Evolutionary conservation across 2,329 filamentous ascomycete species (phyloP).

Genomic region (Gaeumannomyces tritici): DNA sequence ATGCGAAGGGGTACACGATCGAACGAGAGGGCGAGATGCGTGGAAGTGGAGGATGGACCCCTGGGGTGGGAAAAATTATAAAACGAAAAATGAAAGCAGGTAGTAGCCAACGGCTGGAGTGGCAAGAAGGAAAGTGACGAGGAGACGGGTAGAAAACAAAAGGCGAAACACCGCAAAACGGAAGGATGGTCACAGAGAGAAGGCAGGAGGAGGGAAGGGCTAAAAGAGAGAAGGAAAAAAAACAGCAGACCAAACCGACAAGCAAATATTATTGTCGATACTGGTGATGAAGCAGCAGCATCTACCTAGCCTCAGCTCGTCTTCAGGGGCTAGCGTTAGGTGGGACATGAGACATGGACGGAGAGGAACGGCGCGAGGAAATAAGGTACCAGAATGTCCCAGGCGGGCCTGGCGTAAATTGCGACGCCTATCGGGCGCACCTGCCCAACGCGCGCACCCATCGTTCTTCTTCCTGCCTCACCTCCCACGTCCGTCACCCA

Average conservation of each 20-base stretch:
- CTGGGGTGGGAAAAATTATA: not conserved
- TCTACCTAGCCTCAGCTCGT: not conserved
- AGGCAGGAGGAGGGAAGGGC: constrained; percentile 2
- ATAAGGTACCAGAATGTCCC: not conserved
- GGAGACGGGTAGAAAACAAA: not conserved
- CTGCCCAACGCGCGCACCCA: not conserved
- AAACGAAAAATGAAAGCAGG: not conserved
- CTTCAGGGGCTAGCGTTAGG: constrained; percentile 2
- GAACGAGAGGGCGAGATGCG: not conserved
- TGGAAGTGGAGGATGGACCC: not conserved
- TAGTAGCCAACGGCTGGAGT: not conserved
- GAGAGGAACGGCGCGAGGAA: not conserved
- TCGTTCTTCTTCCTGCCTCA: not conserved
- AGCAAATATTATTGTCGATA: not conserved
- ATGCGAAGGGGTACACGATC: not conserved
- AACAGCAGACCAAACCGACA: not conserved
- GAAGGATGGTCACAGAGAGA: constrained; percentile 1
- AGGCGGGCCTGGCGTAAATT: not conserved
- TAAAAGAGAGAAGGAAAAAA: constrained; percentile 9
- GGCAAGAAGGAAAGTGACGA: not conserved
- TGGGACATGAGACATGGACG: constrained; percentile 1
- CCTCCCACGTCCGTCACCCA: not conserved
- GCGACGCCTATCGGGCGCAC: not conserved
- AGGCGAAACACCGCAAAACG: constrained; percentile 1
- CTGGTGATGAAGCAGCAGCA: not conserved